Evolutionary conservation across 257 asterid species (phyloP), one percentile per base, ranked within the genome.

Genomic region (Lycium ferocissimum): DNA sequence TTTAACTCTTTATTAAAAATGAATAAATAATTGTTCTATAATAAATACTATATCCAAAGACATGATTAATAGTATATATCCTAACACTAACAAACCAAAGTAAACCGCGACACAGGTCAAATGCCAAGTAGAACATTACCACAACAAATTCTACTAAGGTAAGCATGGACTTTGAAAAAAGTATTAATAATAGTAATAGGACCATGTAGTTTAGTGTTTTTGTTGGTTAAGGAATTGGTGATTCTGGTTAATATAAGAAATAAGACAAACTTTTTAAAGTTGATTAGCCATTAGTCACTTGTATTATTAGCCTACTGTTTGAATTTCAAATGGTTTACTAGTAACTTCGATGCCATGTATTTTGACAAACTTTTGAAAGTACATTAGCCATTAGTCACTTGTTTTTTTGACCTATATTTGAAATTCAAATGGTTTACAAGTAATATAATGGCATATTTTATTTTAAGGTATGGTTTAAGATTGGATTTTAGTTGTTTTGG

Each of bases 301-400:
- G 82, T 76, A 22, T 76, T 76, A 76, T 76, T 51, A 51, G 40
- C 47, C 7, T 26, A 14, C 0, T 8, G 4, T 3, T 76, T 76
- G 1, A 76, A 76, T 51, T 76, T 76, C 63, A 76, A 76, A 76
- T 76, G 58, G 47, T 76, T 51, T 76, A 7, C 17, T 49, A 49
- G 43, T 76, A 76, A 76, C 26, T 75, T 49, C 49, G 62, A 49
- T 7, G 8, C 22, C 14, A 20, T 20, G 11, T n/a, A n/a, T 73
- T 13, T 76, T 49, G 14, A 51, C 61, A 20, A 73, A 47, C n/a
- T 2, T 6, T 20, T 73, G 1, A 13, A 45, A 76, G 81, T 76
- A 51, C 14, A 76, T 51, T 51, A 51, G 62, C 81, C 81, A 75
- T 49, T 75, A 6, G 22, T 9, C 62, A 26, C n/a, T 76, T 76